phyloP scores from a whole-genome alignment of 805 yeast species.

The Pachysolen tannophilus region DNA sequence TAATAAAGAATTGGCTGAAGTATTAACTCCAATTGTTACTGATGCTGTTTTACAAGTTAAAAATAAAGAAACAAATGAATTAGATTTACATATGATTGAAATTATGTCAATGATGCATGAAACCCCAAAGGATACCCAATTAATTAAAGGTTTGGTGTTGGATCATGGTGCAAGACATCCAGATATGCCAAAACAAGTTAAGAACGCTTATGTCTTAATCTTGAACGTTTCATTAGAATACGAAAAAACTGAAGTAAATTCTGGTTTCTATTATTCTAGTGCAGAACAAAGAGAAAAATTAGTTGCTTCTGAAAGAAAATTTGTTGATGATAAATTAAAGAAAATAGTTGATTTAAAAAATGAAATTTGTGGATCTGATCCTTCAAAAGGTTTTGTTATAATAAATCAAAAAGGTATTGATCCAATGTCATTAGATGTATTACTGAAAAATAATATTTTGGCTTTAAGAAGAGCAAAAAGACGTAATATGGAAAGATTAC shows the following conservation, averaged over 20 bases:
- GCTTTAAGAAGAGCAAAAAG: conserved; percentile 98
- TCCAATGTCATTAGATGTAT: conserved; percentile 91
- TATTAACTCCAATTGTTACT: conserved; percentile 88
- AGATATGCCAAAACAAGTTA: conserved; percentile 89
- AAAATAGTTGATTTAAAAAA: conserved; percentile 91
- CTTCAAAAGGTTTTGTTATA: conserved; percentile 77
- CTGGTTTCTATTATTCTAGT: conserved; percentile 86
- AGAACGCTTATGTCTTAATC: conserved; percentile 78
- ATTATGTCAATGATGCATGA: conserved; percentile 98
- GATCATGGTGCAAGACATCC: conserved; percentile 99
- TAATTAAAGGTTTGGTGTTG: conserved; percentile 82
- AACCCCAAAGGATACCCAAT: conserved; percentile 72
- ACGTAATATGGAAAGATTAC: conserved; percentile 98
- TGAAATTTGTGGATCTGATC: conserved; percentile 74
- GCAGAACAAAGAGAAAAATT: conserved; percentile 96
- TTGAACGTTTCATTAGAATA: conserved; percentile 92
- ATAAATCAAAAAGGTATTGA: conserved; percentile 98
- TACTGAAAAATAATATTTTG: conserved; percentile 86
- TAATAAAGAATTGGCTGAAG: conserved; percentile 63
- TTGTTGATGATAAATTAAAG: conserved; percentile 87
- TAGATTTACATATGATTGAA: conserved; percentile 96
- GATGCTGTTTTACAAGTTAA: conserved; percentile 87
- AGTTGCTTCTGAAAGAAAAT: conserved; percentile 86
- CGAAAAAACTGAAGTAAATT: conserved; percentile 96
- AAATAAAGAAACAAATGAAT: conserved; percentile 33